These are phyloP conservation scores for Picochlorum sp. DNA, from an alignment of 139 green algal species.

Conservation along the genomic window DNA sequence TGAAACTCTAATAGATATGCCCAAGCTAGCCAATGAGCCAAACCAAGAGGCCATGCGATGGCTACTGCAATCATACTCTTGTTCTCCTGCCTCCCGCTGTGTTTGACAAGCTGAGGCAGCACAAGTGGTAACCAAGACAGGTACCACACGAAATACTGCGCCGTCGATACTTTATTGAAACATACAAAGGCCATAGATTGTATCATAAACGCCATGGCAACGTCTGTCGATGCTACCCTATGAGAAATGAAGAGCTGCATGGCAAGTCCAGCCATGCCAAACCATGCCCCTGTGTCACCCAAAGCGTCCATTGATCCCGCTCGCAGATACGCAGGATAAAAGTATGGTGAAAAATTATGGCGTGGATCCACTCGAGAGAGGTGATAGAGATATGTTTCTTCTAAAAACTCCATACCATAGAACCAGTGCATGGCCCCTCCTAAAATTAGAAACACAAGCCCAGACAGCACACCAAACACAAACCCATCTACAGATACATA, in stretches of 20 bases:
- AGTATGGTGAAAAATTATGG: slow-evolving; percentile 92
- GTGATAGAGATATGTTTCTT: slow-evolving; percentile 85
- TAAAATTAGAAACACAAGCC: slow-evolving; percentile 42
- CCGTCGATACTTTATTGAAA: slow-evolving; percentile 86
- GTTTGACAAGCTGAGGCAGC: slow-evolving; percentile 35
- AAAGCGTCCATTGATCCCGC: not conserved
- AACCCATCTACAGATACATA: not conserved
- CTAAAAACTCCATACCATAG: slow-evolving; percentile 60
- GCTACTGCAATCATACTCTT: slow-evolving; percentile 19
- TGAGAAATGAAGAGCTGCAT: slow-evolving; percentile 17
- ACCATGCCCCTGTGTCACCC: not conserved
- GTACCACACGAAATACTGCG: slow-evolving; percentile 98
- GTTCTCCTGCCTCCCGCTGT: not conserved
- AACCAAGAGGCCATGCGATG: slow-evolving; percentile 34
- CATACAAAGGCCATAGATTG: slow-evolving; percentile 82
- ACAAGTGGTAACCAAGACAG: slow-evolving; percentile 71
- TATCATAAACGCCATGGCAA: slow-evolving; percentile 44
- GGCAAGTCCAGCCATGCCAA: not conserved
- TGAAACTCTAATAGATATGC: slow-evolving; percentile 60
- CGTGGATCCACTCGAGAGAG: slow-evolving; percentile 59
- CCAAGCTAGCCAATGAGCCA: slow-evolving; percentile 71
- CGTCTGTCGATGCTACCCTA: slow-evolving; percentile 23
- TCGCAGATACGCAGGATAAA: slow-evolving; percentile 70
- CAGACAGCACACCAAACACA: not conserved
- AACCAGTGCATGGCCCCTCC: slow-evolving; percentile 38